Percentiles rank a stretch among this genome's conserved stretches.
phyloP scores from a whole-genome alignment of 805 yeast species.

The Candida silvatica region DNA sequence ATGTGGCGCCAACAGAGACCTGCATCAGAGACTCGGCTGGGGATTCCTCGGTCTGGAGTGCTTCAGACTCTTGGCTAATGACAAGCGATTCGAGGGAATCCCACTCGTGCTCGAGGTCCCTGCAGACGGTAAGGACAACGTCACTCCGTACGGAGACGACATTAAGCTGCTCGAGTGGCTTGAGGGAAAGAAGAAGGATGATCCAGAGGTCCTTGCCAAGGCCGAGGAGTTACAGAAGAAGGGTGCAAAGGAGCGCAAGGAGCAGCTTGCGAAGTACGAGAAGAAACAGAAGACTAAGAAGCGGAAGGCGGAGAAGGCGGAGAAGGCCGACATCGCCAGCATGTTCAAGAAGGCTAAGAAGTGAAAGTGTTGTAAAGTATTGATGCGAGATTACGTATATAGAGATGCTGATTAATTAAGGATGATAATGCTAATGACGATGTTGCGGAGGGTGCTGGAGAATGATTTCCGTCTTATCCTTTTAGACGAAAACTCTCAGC shows the following conservation, averaged over 20 bases:
- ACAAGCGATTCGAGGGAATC: constrained; percentile 46
- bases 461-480: too few relatives aligned
- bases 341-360: constrained; percentile 16
- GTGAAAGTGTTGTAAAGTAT: too few relatives aligned
- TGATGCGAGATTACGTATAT: neutral
- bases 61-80: constrained; percentile 72
- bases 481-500: too few relatives aligned
- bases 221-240: constrained; percentile 37
- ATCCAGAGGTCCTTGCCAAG: constrained; percentile 45
- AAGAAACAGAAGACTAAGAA: constrained; percentile 32
- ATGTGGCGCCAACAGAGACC: constrained; percentile 77
- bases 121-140: constrained; percentile 44
- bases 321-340: constrained; percentile 15
- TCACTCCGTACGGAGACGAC: constrained; percentile 63
- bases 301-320: constrained; percentile 10
- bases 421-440: too few relatives aligned
- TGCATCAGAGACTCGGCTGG: constrained; percentile 82
- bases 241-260: constrained; percentile 67
- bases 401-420: too few relatives aligned
- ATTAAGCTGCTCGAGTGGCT: constrained; percentile 80
- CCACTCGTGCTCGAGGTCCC: constrained; percentile 92
- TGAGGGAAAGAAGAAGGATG: constrained; percentile 44
- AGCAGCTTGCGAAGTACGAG: constrained; percentile 57
- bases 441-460: too few relatives aligned
- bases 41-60: constrained; percentile 87